Evolutionary conservation across 768 basidiomycete species (phyloP), one percentile per base, ranked within the genome.

Genomic region (Phaeotremella skinneri): DNA sequence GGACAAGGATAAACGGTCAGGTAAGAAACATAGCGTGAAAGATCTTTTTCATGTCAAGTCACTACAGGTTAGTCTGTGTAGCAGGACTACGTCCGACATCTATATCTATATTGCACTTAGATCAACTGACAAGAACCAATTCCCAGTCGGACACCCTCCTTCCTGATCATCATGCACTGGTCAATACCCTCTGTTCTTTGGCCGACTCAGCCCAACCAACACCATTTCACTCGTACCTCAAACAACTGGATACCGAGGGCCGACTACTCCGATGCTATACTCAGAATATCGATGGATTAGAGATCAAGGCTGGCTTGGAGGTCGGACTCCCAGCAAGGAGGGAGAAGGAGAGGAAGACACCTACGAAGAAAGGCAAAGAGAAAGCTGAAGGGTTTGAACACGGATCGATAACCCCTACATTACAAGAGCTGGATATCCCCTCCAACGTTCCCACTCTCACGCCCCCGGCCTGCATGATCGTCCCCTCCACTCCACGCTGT

Each of bases 41-140:
- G 91, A 93, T 71, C 80, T 94, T 2, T 94, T 94, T 69, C 89
- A 93, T 80, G 89, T 89, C 16, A 89, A 88, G 17, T 88, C 91
- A 1, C 90, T 94, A 76, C 86, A 85, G 64, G 91, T 92, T 78
- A 45, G 72, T 62, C 9, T n/a, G n/a, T n/a, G n/a, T n/a, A n/a
- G n/a, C n/a, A n/a, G n/a, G n/a, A n/a, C n/a, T n/a, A n/a, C n/a
- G n/a, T n/a, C n/a, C n/a, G n/a, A n/a, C n/a, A n/a, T n/a, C n/a
- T n/a, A n/a, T n/a, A n/a, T n/a, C n/a, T n/a, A n/a, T n/a, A n/a
- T 23, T 52, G 32, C 42, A 2, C 79, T 85, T 76, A 6, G 42
- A 20, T 30, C 20, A 41, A 29, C 29, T 14, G 34, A 29, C n/a
- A n/a, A n/a, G 21, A 45, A 45, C 23, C 43, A 7, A 50, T 51